A percentile compares a stretch with the other conserved stretches of the same genome.
Conservation (phyloP, 768 basidiomycete species). For the Nevesoporus exiguus region DNA sequence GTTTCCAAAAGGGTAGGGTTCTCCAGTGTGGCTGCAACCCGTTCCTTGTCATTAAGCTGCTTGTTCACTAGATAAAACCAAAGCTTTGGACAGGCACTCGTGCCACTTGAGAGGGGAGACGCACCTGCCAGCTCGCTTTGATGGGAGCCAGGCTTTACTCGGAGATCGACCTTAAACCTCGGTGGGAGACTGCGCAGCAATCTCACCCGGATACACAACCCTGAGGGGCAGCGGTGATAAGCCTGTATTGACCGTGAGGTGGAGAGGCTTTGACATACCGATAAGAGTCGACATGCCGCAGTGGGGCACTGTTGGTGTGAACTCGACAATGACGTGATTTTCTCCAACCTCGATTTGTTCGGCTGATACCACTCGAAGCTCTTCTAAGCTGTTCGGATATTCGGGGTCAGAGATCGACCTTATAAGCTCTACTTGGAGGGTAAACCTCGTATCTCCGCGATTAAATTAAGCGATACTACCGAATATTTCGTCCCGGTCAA, state of each 20-base stretch:
- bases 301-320: conserved; percentile 97
- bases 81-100: background rate
- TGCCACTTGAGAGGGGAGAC: conserved; percentile 20
- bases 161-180: conserved; percentile 93
- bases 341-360: conserved; percentile 67
- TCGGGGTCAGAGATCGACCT: conserved; percentile 93
- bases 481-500: conserved; percentile 91
- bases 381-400: conserved; percentile 90
- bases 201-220: conserved; percentile 93
- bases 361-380: conserved; percentile 90
- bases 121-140: conserved; percentile 88
- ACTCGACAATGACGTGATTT: conserved; percentile 82
- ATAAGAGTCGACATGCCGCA: conserved; percentile 98
- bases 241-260: background rate
- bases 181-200: conserved; percentile 85
- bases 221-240: conserved; percentile 26
- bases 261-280: conserved; percentile 42
- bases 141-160: conserved; percentile 91
- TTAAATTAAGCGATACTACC: conserved; percentile 44
- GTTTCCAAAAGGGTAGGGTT: conserved; percentile 83
- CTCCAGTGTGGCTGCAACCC: conserved; percentile 95
- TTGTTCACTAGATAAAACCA: conserved; percentile 72
- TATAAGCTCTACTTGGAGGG: conserved; percentile 66
- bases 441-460: background rate
- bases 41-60: conserved; percentile 97